Evolutionary conservation across 345 rosid species (phyloP).

Genomic region (Heritiera fomes): DNA sequence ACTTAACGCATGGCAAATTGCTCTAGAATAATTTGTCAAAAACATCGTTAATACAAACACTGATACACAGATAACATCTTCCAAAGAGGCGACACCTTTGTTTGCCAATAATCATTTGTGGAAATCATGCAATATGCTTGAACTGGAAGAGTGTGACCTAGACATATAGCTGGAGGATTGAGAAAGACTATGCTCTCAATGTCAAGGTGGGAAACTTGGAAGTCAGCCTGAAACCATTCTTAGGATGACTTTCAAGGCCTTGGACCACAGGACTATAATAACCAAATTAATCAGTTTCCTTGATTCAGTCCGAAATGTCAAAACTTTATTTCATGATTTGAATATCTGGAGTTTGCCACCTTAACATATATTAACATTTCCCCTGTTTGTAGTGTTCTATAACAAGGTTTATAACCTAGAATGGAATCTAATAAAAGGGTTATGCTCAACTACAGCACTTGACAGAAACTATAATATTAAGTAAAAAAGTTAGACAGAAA

Average conservation of each 20-base stretch:
- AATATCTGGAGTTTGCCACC: neutral
- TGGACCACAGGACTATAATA: no score
- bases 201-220: neutral
- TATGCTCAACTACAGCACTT: neutral
- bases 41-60: neutral
- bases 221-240: slow-evolving; percentile 5
- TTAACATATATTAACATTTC: neutral
- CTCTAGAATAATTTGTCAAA: neutral
- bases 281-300: neutral
- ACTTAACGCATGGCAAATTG: neutral
- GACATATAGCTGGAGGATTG: neutral
- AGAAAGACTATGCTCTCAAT: neutral
- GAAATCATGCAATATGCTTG: no score
- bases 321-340: neutral
- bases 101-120: neutral
- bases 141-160: neutral
- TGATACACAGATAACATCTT: neutral
- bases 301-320: neutral
- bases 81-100: neutral
- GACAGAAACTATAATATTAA: neutral
- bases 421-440: neutral
- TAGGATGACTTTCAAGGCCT: neutral
- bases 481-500: neutral
- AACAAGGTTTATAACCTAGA: neutral
- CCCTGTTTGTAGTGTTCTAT: neutral